Evolutionary conservation across 805 yeast genomes (phyloP), one percentile per base, ranked within the genome.

Genomic region (Ogataea allantospora): DNA sequence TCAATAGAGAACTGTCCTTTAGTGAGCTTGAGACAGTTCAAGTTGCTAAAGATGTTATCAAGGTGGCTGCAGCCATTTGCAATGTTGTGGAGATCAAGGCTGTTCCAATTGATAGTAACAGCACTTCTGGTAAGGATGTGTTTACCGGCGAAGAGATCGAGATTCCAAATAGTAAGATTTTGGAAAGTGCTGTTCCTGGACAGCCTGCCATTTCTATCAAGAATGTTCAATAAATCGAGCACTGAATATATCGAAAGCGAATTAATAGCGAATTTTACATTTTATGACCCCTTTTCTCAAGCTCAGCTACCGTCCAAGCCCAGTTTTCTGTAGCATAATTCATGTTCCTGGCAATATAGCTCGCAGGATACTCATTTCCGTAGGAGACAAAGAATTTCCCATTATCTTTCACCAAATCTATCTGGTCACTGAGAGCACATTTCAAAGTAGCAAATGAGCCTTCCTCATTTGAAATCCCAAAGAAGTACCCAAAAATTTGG

Each of bases 151-250:
- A 78, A 55, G 76, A 73, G 39, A 83, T 81, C 42, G 83, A 73
- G 50, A 71, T 88, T 47, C 70, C 75, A 40, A 67, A 74, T 37
- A 75, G 81, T 32, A 88, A 85, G 71, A 75, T 80, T 27, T 71
- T 85, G 43, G 96, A 86, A 48, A 73, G 73, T 45, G 89, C 98
- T 18, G 82, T 85, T 48, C 99, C 99, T 32, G 98, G 98, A 44
- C 75, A 77, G 51, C 98, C 99, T 25, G 97, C 95, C 55, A 78
- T 91, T 55, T 63, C 79, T 46, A 72, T 91, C 47, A 77, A 68
- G 50, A 89, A 89, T 63, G 57, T 82, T 31, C 20, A 32, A 30
- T 24, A 34, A 14, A 28, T 25, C 7, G 26, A 38, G 31, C 40
- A 33, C 17, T 32, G 33, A 35, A 42, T 27, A 26, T 25, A 23